Evolutionary conservation across 805 yeast species (phyloP), one percentile per base, ranked within the genome.

Genomic region (Saccharomyces mikatae): DNA sequence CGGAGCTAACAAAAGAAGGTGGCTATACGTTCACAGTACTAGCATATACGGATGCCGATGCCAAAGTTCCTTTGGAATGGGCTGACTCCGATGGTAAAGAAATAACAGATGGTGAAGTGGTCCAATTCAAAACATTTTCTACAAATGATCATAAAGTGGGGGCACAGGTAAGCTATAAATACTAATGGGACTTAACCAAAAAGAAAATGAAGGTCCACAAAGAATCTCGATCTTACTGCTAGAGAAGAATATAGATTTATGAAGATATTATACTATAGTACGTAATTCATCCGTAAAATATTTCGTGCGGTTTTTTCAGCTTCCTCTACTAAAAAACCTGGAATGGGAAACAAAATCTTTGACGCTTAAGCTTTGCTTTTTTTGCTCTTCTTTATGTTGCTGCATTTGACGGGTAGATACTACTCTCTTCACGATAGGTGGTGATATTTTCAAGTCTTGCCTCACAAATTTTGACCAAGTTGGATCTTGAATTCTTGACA

Each of bases 51-150:
- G 87, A 85, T 60, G 84, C 86, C 3, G 73, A 74, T 60, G 80
- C 84, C 3, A 77, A 77, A 51, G 84, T 86, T 2, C 96, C 96
- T 0, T 71, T 76, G 11, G 95, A 88, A 62, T 90, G 97, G 97
- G 81, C 82, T 10, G 96, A 89, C 66, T 79, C 89, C 1, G 88
- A 83, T 62, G 76, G 81, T 2, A 79, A 80, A 59, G 78, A 80
- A 47, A 72, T 83, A 6, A 73, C 71, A 9, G 81, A 83, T 41
- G 78, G 79, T 1, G 96, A 91, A 59, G 72, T 74, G 30, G 96
- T 91, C 13, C 78, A 80, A 60, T 82, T 91, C 60, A 77, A 84
- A 53, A 76, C 83, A 22, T 87, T 90, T 64, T 71, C 77, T 28
- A 89, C 96, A 0, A 76, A 75, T 50, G 74, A 79, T 28, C 95